Evolutionary conservation across 495 filamentous ascomycete genomes (phyloP).

Genomic region (Platismatia glauca): DNA sequence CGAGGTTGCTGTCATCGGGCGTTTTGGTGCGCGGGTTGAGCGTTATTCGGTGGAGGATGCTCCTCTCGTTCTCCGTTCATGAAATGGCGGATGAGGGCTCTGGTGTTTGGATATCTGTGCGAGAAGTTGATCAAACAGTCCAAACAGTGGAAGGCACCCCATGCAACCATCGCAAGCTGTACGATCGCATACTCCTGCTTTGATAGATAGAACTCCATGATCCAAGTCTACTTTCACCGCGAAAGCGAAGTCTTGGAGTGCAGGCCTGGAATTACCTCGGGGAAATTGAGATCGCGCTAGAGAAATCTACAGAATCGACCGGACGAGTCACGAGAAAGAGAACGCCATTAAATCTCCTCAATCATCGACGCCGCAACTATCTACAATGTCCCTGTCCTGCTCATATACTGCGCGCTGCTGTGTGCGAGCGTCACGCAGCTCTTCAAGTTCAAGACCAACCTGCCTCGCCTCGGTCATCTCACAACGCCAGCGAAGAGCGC

Average conservation of each 20-base stretch:
- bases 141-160: constrained; percentile 10
- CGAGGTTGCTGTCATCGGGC: not conserved
- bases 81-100: not conserved
- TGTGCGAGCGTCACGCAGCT: constrained; percentile 8
- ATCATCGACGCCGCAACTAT: not conserved
- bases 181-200: constrained; percentile 15
- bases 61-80: constrained; percentile 1
- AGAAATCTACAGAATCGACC: constrained; percentile 1
- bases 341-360: not conserved
- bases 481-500: constrained; percentile 19
- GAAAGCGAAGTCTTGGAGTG: not conserved
- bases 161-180: constrained; percentile 5
- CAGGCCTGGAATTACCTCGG: not conserved
- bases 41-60: not conserved
- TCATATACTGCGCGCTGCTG: constrained; percentile 18
- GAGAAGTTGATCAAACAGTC: not conserved
- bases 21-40: not conserved
- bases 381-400: constrained; percentile 15
- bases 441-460: constrained; percentile 9
- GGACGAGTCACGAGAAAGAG: too few relatives aligned
- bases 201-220: constrained; percentile 15
- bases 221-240: not conserved
- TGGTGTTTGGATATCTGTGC: not conserved
- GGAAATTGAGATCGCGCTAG: not conserved
- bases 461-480: not conserved